Evolutionary conservation across 192 early-diverging fungal genomes (phyloP).

Genomic region (Entophlyctis luteolus): DNA sequence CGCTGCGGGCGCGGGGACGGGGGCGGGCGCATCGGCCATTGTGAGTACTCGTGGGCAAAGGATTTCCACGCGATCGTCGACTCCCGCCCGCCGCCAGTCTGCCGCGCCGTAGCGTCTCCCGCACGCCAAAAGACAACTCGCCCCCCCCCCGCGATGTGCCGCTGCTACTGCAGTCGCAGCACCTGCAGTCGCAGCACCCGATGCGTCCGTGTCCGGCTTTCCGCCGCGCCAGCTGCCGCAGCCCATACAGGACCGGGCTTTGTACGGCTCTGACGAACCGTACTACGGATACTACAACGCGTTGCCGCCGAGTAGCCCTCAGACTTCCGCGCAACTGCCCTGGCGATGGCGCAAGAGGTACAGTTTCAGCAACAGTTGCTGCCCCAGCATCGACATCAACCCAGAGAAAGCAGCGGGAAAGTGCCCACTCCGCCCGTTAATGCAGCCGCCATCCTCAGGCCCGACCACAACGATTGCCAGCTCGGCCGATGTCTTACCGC

Average conservation of each 20-base stretch:
- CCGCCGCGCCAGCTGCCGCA: background rate
- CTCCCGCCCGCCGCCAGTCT: background rate
- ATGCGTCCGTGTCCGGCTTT: background rate
- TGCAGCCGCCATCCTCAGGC: too few relatives aligned
- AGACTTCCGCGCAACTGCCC: too few relatives aligned
- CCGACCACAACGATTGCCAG: background rate
- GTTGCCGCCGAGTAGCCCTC: background rate
- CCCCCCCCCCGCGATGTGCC: background rate
- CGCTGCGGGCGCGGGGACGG: too few relatives aligned
- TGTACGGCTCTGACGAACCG: background rate
- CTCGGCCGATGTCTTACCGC: background rate
- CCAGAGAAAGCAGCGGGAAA: too few relatives aligned
- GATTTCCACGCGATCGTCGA: too few relatives aligned
- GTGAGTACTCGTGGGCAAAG: too few relatives aligned
- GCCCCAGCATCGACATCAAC: too few relatives aligned
- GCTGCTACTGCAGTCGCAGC: background rate
- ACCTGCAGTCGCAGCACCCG: background rate
- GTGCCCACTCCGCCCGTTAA: background rate
- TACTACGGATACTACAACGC: background rate
- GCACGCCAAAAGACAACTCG: too few relatives aligned
- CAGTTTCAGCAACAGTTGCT: too few relatives aligned
- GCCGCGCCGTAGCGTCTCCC: too few relatives aligned
- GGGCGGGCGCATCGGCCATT: too few relatives aligned
- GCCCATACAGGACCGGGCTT: background rate
- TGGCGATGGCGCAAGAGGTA: too few relatives aligned